These are phyloP conservation scores for Neolentinus lepideus DNA, from an alignment of 1,284 basidiomycete species.

Conservation along the genomic window DNA sequence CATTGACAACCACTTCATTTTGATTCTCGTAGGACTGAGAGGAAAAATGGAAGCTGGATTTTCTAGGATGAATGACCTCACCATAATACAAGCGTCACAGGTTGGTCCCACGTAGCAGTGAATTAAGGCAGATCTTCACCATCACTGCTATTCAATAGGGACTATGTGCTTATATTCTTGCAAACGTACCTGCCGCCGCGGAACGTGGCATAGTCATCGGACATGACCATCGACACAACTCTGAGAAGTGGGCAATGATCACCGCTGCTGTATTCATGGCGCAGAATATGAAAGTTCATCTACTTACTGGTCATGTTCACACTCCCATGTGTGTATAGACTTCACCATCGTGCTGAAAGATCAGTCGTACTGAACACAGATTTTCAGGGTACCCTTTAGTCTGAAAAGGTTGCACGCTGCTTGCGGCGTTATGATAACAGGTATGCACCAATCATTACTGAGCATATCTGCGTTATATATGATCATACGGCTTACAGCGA, in stretches of 20 bases:
- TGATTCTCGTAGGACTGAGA: constrained; percentile 50
- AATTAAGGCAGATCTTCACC: constrained; percentile 1
- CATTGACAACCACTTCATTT: not conserved
- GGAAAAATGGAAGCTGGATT: constrained; percentile 83
- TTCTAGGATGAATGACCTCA: constrained; percentile 82
- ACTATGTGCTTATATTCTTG: constrained; percentile 62
- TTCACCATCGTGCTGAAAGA: not conserved
- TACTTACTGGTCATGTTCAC: constrained; percentile 66
- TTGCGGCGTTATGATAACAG: constrained; percentile 85
- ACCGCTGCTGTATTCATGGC: constrained; percentile 65
- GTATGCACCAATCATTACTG: constrained; percentile 24
- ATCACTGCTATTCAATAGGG: constrained; percentile 38
- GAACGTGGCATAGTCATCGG: constrained; percentile 71
- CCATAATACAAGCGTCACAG: constrained; percentile 78
- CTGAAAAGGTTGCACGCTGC: constrained; percentile 61
- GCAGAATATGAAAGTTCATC: constrained; percentile 59
- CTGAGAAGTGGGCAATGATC: constrained; percentile 67
- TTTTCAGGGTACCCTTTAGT: constrained; percentile 66
- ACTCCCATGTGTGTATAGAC: constrained; percentile 66
- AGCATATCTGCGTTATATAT: not conserved
- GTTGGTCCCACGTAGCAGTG: constrained; percentile 23
- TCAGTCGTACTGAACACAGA: not conserved
- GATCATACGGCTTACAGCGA: constrained; percentile 38
- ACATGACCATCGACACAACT: constrained; percentile 77
- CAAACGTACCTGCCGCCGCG: constrained; percentile 43